Base-by-base conservation (phyloP, 768 basidiomycete species). In the Leucogyrophana mollusca region DNA sequence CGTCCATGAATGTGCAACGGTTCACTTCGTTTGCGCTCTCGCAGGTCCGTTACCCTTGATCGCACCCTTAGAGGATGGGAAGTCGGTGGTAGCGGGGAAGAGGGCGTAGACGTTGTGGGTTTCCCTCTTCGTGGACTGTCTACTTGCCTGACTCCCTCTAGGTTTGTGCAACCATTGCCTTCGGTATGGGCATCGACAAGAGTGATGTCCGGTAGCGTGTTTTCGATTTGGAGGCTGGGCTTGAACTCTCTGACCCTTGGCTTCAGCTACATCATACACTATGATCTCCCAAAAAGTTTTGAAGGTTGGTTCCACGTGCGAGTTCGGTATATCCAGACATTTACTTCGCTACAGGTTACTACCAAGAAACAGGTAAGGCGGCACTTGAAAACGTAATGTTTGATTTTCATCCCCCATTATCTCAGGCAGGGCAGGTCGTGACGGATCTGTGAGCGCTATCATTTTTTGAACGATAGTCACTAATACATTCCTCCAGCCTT, bases 101-200 rank as follows among this genome's bases (percentile, higher is more conserved):
- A 72, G 16, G 77, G 73, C 18, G 71, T 85, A 3, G 86, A 90
- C 46, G 74, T 90, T 18, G 86, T 85, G 51, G 49, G 83, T 62
- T 3, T 37, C n/a, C n/a, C n/a, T 35, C 25, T 34, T 35, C 37
- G 17, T 18, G 33, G 0, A 4, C 5, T 0, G 8, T 32, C 7
- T 4, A 33, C 11, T 21, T 30, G 13, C 13, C 6, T 13, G 27
- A 30, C 27, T 30, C 27, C 27, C 27, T 46, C 8, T 34, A 87
- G 84, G 83, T 88, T 34, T 82, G 87, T 20, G 87, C 87, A 9
- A 89, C 88, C 0, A 79, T 92, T 40, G 90, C 90, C 4, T 93
- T 92, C 54, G 90, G 90, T 2, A 82, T 91, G 68, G 90, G 90
- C 2, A 91, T 93, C 36, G 89, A 93, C 60, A 92, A 91, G 67